phyloP scores from a whole-genome alignment of 2,329 filamentous ascomycete genomes.

The Daldinia sp. region DNA sequence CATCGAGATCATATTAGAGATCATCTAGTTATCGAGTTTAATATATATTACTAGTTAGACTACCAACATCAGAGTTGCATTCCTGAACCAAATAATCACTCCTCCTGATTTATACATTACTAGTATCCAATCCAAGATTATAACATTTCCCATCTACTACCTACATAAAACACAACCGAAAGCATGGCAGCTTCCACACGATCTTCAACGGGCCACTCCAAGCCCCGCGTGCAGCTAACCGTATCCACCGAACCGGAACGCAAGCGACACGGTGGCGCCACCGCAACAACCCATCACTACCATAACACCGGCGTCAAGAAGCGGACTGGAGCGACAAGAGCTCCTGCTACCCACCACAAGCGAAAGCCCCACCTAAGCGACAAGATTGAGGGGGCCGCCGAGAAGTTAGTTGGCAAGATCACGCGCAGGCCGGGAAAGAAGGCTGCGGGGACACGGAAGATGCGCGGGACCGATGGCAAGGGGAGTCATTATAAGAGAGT shows the following conservation, averaged over 20 bases:
- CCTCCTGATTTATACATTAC: too few relatives aligned
- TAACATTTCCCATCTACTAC: neutral
- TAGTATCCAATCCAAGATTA: neutral
- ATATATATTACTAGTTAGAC: neutral
- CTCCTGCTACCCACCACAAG: constrained; percentile 42
- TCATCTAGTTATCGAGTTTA: constrained; percentile 3
- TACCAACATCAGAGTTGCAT: neutral
- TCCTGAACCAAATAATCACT: too few relatives aligned
- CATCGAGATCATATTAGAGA: constrained; percentile 1
- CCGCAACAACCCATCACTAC: constrained; percentile 12
- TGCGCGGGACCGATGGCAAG: constrained; percentile 43
- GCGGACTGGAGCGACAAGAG: constrained; percentile 24
- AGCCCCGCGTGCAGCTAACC: constrained; percentile 39
- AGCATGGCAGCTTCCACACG: constrained; percentile 40
- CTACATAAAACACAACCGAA: neutral
- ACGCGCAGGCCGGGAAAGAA: constrained; percentile 43
- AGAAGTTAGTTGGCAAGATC: constrained; percentile 41
- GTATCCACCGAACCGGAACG: constrained; percentile 42
- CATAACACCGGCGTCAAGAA: constrained; percentile 34
- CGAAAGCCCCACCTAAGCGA: constrained; percentile 42
- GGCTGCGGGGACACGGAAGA: constrained; percentile 43
- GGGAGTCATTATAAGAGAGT: constrained; percentile 26
- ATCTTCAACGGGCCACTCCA: constrained; percentile 41
- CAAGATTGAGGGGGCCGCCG: constrained; percentile 41
- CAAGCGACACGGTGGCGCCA: constrained; percentile 34